These are phyloP conservation scores for Zalaria sp. DNA, from an alignment of 2,329 filamentous ascomycete genomes.

Conservation along the genomic window DNA sequence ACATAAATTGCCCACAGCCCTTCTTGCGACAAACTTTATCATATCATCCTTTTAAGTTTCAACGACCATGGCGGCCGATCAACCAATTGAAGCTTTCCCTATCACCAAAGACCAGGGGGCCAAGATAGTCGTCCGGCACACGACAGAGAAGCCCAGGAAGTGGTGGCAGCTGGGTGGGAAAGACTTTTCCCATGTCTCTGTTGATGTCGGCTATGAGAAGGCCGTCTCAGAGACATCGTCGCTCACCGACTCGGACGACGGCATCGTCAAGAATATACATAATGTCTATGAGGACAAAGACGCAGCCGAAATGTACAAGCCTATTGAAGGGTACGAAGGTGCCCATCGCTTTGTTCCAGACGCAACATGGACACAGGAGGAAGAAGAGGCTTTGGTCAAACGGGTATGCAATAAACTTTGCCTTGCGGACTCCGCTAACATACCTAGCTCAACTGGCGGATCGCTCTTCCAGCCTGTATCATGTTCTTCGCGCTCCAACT, in stretches of 20 bases:
- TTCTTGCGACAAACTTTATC: no score
- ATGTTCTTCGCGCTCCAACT: conserved; percentile 6
- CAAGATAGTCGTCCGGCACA: not conserved
- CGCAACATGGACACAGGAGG: not conserved
- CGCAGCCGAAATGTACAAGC: not conserved
- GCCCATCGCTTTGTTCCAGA: not conserved
- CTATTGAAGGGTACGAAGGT: conserved; percentile 1
- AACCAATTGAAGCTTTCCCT: not conserved
- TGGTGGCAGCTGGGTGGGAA: conserved; percentile 1
- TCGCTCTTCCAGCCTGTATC: not conserved
- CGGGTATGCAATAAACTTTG: not conserved
- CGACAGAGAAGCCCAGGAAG: not conserved
- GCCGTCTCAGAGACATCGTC: not conserved
- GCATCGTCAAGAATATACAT: not conserved
- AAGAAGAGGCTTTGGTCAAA: not conserved
- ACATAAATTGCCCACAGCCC: no score
- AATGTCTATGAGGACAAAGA: not conserved
- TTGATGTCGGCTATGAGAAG: not conserved
- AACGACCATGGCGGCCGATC: not conserved
- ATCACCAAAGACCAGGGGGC: not conserved
- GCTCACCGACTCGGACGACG: not conserved
- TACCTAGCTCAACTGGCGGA: not conserved
- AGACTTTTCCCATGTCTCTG: not conserved
- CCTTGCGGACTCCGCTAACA: not conserved
- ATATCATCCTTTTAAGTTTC: no score